phyloP scores from a whole-genome alignment of 2,329 filamentous ascomycete genomes.

The Plectosphaerella plurivora region DNA sequence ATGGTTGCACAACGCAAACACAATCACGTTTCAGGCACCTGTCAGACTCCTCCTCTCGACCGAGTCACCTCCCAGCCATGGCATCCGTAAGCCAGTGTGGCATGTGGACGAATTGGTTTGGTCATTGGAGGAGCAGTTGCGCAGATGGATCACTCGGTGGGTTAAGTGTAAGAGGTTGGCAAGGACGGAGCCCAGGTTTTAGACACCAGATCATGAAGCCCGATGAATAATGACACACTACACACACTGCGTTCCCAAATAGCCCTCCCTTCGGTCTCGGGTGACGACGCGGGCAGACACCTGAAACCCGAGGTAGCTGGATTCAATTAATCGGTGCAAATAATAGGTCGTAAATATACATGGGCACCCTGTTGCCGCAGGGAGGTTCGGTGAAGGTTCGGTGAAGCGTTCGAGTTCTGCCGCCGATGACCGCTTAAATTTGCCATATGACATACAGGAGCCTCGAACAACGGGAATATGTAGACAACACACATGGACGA shows the following conservation, averaged over 20 bases:
- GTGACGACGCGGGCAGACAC: no score
- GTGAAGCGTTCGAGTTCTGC: neutral
- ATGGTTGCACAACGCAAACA: constrained; percentile 31
- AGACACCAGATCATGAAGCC: no score
- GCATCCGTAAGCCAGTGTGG: constrained; percentile 21
- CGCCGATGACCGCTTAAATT: neutral
- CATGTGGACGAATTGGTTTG: constrained; percentile 20
- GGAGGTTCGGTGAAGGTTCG: neutral
- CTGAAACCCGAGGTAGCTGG: no score
- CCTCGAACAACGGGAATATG: neutral
- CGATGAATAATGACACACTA: no score
- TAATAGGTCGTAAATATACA: no score
- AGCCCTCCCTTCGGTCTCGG: no score
- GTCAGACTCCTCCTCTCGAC: constrained; percentile 14
- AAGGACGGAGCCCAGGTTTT: no score
- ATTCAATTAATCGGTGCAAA: no score
- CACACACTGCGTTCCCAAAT: no score
- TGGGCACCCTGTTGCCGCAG: neutral
- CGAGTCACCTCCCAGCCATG: no score
- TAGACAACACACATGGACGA: neutral
- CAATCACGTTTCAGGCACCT: constrained; percentile 33
- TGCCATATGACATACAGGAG: neutral
- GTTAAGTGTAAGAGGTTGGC: neutral
- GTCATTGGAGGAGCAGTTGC: constrained; percentile 19
- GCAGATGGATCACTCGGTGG: constrained; percentile 2